Conservation (phyloP, 2,329 filamentous ascomycete species). For the Exophiala dermatitidis region DNA sequence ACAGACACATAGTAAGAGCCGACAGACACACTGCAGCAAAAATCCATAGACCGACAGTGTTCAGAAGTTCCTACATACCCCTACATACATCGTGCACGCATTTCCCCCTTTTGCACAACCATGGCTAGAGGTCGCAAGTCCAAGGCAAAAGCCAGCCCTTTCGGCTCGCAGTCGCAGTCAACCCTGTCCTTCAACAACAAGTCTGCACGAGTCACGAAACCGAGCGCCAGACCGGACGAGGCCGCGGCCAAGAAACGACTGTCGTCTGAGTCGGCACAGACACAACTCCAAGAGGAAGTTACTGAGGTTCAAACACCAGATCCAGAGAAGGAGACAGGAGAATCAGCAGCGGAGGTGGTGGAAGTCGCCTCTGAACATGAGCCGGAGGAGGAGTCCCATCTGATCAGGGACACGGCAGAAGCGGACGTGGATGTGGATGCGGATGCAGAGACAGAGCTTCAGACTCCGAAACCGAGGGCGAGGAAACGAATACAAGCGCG, state of each 20-base stretch:
- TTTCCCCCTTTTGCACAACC: background rate
- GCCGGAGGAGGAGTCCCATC: constrained; percentile 1
- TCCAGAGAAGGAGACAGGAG: constrained; percentile 4
- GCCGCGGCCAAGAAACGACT: constrained; percentile 29
- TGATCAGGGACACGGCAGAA: constrained; percentile 11
- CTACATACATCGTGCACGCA: too few species aligned
- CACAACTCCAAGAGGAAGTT: constrained; percentile 7
- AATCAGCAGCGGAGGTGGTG: constrained; percentile 25
- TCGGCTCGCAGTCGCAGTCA: constrained; percentile 43
- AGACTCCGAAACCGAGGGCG: constrained; percentile 16
- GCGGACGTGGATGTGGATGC: constrained; percentile 3
- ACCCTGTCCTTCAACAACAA: constrained; percentile 57
- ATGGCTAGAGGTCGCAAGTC: constrained; percentile 17
- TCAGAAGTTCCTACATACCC: too few species aligned
- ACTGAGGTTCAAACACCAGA: constrained; percentile 12
- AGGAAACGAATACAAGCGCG: constrained; percentile 20
- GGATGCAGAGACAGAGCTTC: background rate
- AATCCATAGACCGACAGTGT: too few species aligned
- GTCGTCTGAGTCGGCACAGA: constrained; percentile 27
- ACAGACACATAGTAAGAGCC: too few species aligned
- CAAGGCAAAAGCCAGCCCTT: constrained; percentile 26
- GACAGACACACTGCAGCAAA: too few species aligned
- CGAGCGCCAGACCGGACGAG: constrained; percentile 32
- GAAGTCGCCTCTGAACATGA: constrained; percentile 26
- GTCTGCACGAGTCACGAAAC: constrained; percentile 53